Evolutionary conservation across 2,329 filamentous ascomycete genomes (phyloP), one percentile per base, ranked within the genome.

Genomic region (Cyphellophora europaea): DNA sequence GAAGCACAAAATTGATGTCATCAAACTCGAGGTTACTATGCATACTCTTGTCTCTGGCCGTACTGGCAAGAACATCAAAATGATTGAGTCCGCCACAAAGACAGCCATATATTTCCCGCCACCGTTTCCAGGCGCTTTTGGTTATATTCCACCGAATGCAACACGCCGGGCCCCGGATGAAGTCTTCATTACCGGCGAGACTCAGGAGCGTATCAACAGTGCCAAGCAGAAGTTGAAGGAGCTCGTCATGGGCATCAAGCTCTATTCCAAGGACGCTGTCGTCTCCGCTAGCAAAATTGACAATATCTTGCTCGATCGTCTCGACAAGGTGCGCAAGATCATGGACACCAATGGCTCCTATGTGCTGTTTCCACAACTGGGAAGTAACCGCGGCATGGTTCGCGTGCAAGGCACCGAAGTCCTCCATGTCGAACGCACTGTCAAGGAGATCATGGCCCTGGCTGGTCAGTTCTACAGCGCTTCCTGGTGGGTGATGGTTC

Each of bases 21-120:
- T 87, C 52, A 82, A 83, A 53, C 71, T 94, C 40, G 88, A 95
- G 49, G 66, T 89, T 32, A 84, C 86, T 16, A 74, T 94, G 55
- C 91, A 98, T 57, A 91, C 87, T 38, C 71, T 95, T 36, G 79
- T 96, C 32, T 95, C 88, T 57, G 91, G 91, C 32, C 83, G 91
- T 32, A 89, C 88, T 49, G 77, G 91, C 49, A 93, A 94, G 67
- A 95, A 95, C 58, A 94, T 98, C 66, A 96, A 96, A 66, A 67
- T 91, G 51, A 95, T 98, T 53, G 91, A 98, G 61, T 93, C 91
- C 11, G 78, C 82, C 17, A 96, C 91, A 11, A 86, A 88, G 51
- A 96, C 91, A 6, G 89, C 91, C 45, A 96, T 98, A 51, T 98
- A 98, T 64, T 96, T 98, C 55, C 91, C 91, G 17, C 87, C 88